phyloP scores from a whole-genome alignment of 768 basidiomycete genomes.

The Phanerochaete carnosa region DNA sequence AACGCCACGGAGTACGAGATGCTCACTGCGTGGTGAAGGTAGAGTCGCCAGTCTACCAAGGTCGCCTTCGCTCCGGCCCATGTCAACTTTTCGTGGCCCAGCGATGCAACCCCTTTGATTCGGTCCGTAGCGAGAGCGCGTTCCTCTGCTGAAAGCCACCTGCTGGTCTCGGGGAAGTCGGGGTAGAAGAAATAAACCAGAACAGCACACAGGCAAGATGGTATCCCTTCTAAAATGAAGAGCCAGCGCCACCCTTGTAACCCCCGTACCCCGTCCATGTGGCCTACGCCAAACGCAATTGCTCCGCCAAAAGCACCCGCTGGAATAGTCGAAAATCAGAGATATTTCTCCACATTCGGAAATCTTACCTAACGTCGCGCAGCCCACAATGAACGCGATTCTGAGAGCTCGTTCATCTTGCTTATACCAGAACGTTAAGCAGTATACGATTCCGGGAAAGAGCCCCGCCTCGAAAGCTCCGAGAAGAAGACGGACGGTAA shows the following conservation, averaged over 20 bases:
- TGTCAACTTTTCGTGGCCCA: conserved; percentile 32
- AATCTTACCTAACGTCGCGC: conserved; percentile 19
- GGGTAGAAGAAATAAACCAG: conserved; percentile 34
- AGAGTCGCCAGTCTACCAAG: conserved; percentile 35
- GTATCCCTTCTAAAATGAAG: conserved; percentile 45
- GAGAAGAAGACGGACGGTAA: conserved; percentile 53
- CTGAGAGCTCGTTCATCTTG: conserved; percentile 23
- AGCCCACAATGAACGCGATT: conserved; percentile 21
- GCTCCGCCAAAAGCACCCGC: conserved; percentile 27
- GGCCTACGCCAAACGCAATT: conserved; percentile 33
- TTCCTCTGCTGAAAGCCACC: conserved; percentile 43
- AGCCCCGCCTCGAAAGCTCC: conserved; percentile 69
- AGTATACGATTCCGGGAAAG: conserved; percentile 73
- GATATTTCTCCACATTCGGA: background rate
- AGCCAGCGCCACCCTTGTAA: conserved; percentile 32
- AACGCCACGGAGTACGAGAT: conserved; percentile 43
- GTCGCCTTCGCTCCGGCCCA: conserved; percentile 36
- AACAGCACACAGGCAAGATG: conserved; percentile 37
- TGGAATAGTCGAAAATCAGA: background rate
- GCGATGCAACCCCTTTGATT: conserved; percentile 35
- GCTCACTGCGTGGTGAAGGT: conserved; percentile 38
- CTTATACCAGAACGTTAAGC: conserved; percentile 25
- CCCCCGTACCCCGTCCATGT: conserved; percentile 27
- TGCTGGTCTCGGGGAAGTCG: conserved; percentile 47
- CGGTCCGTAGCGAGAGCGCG: conserved; percentile 36